A percentile compares a stretch with the other conserved stretches of the same genome.
Conservation (phyloP, 192 early-diverging fungal genomes). For the Linderina pennispora region DNA sequence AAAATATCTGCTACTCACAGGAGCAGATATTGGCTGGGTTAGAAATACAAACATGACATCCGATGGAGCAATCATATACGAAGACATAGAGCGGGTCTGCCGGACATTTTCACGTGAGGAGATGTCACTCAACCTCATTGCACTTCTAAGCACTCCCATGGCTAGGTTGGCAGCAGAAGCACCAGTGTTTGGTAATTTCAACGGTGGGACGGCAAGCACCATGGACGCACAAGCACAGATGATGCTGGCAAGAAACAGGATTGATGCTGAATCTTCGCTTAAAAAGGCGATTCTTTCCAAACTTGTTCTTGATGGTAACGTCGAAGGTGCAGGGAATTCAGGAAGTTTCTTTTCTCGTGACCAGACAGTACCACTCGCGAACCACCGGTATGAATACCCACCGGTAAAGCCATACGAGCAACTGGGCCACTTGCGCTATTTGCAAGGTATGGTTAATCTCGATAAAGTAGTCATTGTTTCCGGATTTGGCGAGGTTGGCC, state of each 20-base stretch:
- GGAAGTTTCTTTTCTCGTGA: too few relatives aligned
- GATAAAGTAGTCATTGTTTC: slow-evolving; percentile 81
- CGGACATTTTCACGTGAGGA: background rate
- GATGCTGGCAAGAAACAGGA: too few relatives aligned
- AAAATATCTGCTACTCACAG: slow-evolving; percentile 73
- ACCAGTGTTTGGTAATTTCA: slow-evolving; percentile 82
- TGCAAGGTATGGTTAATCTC: slow-evolving; percentile 70
- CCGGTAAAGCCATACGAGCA: slow-evolving; percentile 57
- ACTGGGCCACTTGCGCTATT: slow-evolving; percentile 11
- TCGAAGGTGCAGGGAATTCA: too few relatives aligned
- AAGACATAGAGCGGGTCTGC: slow-evolving; percentile 78
- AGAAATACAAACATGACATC: slow-evolving; percentile 83
- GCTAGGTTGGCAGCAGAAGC: slow-evolving; percentile 63
- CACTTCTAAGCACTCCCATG: slow-evolving; percentile 76
- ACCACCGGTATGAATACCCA: slow-evolving; percentile 85
- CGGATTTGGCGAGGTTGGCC: slow-evolving; percentile 84
- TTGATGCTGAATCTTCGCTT: slow-evolving; percentile 72
- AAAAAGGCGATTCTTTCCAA: slow-evolving; percentile 47
- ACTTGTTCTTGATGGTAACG: too few relatives aligned
- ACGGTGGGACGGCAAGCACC: too few relatives aligned
- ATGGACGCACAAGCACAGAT: too few relatives aligned
- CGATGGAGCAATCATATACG: slow-evolving; percentile 78
- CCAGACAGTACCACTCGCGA: slow-evolving; percentile 71
- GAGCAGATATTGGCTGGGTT: slow-evolving; percentile 90
- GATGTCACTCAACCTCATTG: slow-evolving; percentile 47